Evolutionary conservation across 148 eudicot species (phyloP).

Genomic region (Fallopia convolvulus): DNA sequence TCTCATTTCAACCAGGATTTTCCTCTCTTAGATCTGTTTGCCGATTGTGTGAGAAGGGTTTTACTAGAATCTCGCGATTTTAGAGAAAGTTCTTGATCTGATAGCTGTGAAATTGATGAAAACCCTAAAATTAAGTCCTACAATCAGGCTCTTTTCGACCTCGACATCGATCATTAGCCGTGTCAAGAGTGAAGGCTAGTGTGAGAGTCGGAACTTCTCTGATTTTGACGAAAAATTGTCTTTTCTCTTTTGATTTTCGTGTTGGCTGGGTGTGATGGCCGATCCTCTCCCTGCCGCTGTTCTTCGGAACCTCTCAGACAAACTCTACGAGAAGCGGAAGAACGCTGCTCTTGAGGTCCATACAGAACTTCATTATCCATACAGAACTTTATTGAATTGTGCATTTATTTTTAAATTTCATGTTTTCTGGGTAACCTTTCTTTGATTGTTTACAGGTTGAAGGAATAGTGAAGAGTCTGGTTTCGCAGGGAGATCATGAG

Average conservation of each 20-base stretch:
- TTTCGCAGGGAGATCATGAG: slow-evolving; percentile 66
- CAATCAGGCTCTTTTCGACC: not conserved
- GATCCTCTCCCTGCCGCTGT: slow-evolving; percentile 67
- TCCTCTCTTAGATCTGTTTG: not conserved
- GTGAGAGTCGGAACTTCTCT: not conserved
- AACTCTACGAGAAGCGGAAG: slow-evolving; percentile 93
- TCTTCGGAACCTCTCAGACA: slow-evolving; percentile 80
- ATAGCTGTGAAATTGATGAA: not conserved
- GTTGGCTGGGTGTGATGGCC: slow-evolving; percentile 35
- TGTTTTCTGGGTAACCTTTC: not conserved
- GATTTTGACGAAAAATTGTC: slow-evolving; percentile 2
- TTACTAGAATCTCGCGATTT: not conserved
- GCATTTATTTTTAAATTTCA: slow-evolving; percentile 11
- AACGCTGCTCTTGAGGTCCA: slow-evolving; percentile 93
- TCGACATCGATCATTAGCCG: not conserved
- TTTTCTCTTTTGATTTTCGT: slow-evolving; percentile 3
- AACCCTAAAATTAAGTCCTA: slow-evolving; percentile 3
- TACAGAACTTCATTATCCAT: slow-evolving; percentile 14
- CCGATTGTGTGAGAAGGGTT: not conserved
- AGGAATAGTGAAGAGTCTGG: slow-evolving; percentile 81
- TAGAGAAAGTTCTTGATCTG: slow-evolving; percentile 1
- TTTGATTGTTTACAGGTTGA: slow-evolving; percentile 49
- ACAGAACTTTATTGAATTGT: not conserved
- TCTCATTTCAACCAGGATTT: slow-evolving; percentile 5
- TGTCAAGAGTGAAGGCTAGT: slow-evolving; percentile 2